These are phyloP conservation scores for Trichoderma sp. DNA, from an alignment of 2,329 filamentous ascomycete species.

Conservation along the genomic window DNA sequence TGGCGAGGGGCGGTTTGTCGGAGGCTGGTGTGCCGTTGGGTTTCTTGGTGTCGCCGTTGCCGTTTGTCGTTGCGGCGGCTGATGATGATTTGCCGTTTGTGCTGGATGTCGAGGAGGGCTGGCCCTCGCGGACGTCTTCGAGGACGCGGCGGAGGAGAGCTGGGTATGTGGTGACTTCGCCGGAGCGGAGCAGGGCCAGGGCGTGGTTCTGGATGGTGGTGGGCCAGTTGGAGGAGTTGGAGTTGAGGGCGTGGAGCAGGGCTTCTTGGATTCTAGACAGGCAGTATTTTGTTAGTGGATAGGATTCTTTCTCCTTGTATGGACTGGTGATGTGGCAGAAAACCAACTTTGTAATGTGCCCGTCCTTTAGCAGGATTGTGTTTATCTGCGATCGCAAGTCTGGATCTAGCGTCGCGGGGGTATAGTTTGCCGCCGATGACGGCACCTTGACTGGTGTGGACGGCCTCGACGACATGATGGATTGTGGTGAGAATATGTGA, in stretches of 20 bases:
- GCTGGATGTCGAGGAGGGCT: conserved; percentile 33
- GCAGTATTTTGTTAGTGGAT: neutral
- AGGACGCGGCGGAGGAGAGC: conserved; percentile 62
- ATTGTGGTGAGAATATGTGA: neutral
- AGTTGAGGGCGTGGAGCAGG: conserved; percentile 62
- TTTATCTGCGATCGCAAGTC: conserved; percentile 66
- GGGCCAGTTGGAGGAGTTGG: conserved; percentile 63
- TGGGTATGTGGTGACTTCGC: conserved; percentile 61
- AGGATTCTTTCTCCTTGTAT: neutral
- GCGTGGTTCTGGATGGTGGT: conserved; percentile 62
- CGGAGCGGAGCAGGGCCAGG: conserved; percentile 60
- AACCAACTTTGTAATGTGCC: conserved; percentile 59
- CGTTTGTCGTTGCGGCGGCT: conserved; percentile 35
- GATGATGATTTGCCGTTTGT: conserved; percentile 37
- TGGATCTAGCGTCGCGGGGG: conserved; percentile 60
- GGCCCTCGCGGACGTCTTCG: conserved; percentile 60
- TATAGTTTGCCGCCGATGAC: conserved; percentile 59
- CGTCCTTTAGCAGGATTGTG: conserved; percentile 57
- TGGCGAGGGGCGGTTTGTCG: conserved; percentile 48
- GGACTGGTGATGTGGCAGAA: neutral
- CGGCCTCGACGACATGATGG: conserved; percentile 48
- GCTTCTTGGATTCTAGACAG: conserved; percentile 62
- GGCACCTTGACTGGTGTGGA: conserved; percentile 64
- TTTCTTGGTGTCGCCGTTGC: conserved; percentile 34
- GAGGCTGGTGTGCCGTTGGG: conserved; percentile 32